Percentiles rank a stretch among this genome's conserved stretches.
phyloP scores from a whole-genome alignment of 2,329 filamentous ascomycete species.

The Fonsecaea nubica region DNA sequence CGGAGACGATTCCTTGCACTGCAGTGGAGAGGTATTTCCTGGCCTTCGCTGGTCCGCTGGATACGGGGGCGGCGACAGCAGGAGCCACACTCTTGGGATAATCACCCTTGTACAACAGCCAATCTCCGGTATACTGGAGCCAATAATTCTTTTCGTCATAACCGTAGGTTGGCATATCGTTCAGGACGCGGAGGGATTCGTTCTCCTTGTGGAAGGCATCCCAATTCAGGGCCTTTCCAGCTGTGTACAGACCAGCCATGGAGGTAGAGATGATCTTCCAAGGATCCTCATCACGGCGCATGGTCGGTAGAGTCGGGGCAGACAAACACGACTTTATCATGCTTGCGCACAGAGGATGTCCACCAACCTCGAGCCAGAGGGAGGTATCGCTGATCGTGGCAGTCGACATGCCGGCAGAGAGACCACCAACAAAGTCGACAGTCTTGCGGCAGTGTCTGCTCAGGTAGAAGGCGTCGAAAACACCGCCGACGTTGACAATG shows the following conservation, averaged over 20 bases:
- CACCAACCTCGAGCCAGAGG: constrained; percentile 55
- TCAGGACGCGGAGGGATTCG: constrained; percentile 62
- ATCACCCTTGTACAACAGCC: constrained; percentile 72
- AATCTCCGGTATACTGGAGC: constrained; percentile 74
- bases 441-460: constrained; percentile 52
- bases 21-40: constrained; percentile 68
- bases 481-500: constrained; percentile 48
- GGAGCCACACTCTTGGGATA: constrained; percentile 48
- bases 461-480: constrained; percentile 51
- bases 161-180: constrained; percentile 71
- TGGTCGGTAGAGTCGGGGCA: constrained; percentile 46
- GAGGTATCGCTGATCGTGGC: constrained; percentile 46
- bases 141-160: constrained; percentile 77
- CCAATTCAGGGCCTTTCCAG: constrained; percentile 51
- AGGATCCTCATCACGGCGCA: constrained; percentile 51
- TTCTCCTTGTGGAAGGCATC: constrained; percentile 54
- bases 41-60: constrained; percentile 52
- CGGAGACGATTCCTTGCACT: constrained; percentile 68
- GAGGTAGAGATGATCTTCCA: constrained; percentile 51
- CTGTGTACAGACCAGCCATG: constrained; percentile 47
- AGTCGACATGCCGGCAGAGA: constrained; percentile 48
- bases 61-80: constrained; percentile 46
- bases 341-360: constrained; percentile 55
- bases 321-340: constrained; percentile 52
- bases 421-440: constrained; percentile 54